Conservation (phyloP, 2,329 filamentous ascomycete species). For the Talaromyces atroroseus region DNA sequence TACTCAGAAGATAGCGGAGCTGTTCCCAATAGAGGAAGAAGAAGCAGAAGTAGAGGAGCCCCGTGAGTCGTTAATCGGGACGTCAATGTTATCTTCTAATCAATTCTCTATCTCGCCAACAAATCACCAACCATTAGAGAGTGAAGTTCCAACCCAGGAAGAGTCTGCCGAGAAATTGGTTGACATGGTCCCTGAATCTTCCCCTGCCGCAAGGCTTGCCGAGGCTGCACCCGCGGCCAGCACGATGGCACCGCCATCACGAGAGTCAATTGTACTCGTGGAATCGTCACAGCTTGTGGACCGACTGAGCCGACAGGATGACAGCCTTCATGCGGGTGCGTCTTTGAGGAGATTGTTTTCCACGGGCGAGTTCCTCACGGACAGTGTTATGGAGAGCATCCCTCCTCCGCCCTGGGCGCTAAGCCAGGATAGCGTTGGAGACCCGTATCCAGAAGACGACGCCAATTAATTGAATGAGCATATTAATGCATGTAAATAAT, state of each 20-base stretch:
- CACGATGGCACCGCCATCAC: conserved; percentile 18
- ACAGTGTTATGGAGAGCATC: conserved; percentile 41
- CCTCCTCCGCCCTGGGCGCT: conserved; percentile 35
- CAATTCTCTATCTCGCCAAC: conserved; percentile 12
- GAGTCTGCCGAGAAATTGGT: conserved; percentile 18
- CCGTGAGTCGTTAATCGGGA: conserved; percentile 15
- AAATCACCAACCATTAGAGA: conserved; percentile 12
- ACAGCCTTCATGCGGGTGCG: conserved; percentile 12
- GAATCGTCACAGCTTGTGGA: conserved; percentile 38
- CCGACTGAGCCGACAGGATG: conserved; percentile 16
- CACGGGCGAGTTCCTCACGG: conserved; percentile 34
- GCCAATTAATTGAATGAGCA: not conserved
- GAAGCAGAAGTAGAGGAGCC: not conserved
- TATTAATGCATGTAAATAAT: not conserved
- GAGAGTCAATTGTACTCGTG: conserved; percentile 32
- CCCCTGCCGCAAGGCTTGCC: conserved; percentile 24
- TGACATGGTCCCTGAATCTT: conserved; percentile 37
- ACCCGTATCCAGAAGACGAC: conserved; percentile 26
- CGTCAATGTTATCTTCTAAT: conserved; percentile 6
- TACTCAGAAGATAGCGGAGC: conserved; percentile 33
- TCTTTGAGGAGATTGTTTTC: conserved; percentile 23
- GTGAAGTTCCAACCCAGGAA: conserved; percentile 12
- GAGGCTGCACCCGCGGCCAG: conserved; percentile 13
- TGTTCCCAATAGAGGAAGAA: conserved; percentile 26
- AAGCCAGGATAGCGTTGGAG: conserved; percentile 35